A percentile compares a stretch with the other conserved stretches of the same genome.
Conservation (phyloP, 148 eudicot genomes). For the Persicaria maculosa region DNA sequence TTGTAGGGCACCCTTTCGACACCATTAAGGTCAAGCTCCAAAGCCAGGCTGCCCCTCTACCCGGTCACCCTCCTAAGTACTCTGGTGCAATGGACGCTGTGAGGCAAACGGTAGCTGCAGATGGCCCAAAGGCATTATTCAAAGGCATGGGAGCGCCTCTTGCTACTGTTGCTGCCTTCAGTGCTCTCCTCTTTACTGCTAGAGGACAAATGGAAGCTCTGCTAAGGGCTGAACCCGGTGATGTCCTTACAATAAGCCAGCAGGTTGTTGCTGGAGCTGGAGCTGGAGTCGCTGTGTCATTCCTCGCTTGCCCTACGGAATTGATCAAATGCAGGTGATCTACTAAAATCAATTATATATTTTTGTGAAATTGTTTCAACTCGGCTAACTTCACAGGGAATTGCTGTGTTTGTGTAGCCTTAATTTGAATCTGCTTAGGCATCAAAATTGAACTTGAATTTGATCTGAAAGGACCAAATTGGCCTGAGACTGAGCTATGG, state of each 20-base stretch:
- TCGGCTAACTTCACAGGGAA: background rate
- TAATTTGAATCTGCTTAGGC: background rate
- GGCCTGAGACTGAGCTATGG: too few relatives aligned
- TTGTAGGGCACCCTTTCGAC: conserved; percentile 5
- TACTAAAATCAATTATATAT: background rate
- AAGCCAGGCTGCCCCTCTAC: background rate
- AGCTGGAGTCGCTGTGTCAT: background rate
- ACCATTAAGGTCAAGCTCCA: conserved; percentile 7
- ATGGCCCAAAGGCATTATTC: background rate
- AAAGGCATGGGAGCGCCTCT: conserved; percentile 3
- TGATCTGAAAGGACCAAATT: too few relatives aligned
- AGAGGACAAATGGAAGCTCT: conserved; percentile 6
- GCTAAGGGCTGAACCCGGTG: conserved; percentile 4
- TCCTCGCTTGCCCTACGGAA: background rate
- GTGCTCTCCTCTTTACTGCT: background rate
- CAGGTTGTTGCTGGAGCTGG: conserved; percentile 2
- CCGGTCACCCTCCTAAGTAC: background rate
- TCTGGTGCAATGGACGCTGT: conserved; percentile 2
- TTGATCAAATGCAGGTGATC: conserved; percentile 1
- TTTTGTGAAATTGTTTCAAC: background rate
- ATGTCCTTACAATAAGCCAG: background rate
- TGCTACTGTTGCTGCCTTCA: conserved; percentile 5
- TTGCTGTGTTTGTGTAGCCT: background rate
- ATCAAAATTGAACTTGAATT: background rate
- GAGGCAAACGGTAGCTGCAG: background rate